Base-by-base conservation (phyloP, 805 yeast genomes). In the Tetrapisispora pingtungensis region DNA sequence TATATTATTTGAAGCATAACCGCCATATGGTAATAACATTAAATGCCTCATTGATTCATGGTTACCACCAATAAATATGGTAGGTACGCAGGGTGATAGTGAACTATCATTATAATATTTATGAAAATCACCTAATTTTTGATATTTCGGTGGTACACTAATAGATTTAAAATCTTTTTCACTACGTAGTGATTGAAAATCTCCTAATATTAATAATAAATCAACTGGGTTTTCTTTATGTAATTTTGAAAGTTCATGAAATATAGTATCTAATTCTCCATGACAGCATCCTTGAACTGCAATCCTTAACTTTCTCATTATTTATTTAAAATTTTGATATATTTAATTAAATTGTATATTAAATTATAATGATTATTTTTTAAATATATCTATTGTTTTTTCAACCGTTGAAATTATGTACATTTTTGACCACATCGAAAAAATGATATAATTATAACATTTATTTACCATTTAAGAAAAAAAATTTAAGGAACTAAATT, bases 231-330 rank as follows among this genome's bases (percentile, higher is more conserved):
- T 42, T 7, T 46, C 34, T 1, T 41, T 18, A 3, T 65, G 58
- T 5, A 57, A 38, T 32, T 50, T 39, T 2, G 44, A n/a, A 1
- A 74, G 59, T 3, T 55, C 43, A 10, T 54, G 40, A 55, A 86
- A 87, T 2, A 88, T 80, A 14, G 57, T 52, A 49, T 77, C 66
- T 33, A 89, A 71, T 42, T 77, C 81, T 2, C 97, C 96, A 62
- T 89, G 97, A 51, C 94, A 78, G 57, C 97, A 89, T 10, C 97
- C 97, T 57, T 84, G 88, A 0, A 88, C 71, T 5, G 94, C 95
- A 14, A 88, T 63, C 39, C 61, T 49, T 18, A 66, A 38, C 40
- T 49, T 53, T 13, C 41, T 26, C 57, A 50, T 52, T 8, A 8
- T 5, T 22, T 8, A 22, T n/a, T n/a, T n/a, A n/a, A n/a, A n/a